Evolutionary conservation across 805 yeast genomes (phyloP).

Genomic region (Wickerhamiella dianesei): DNA sequence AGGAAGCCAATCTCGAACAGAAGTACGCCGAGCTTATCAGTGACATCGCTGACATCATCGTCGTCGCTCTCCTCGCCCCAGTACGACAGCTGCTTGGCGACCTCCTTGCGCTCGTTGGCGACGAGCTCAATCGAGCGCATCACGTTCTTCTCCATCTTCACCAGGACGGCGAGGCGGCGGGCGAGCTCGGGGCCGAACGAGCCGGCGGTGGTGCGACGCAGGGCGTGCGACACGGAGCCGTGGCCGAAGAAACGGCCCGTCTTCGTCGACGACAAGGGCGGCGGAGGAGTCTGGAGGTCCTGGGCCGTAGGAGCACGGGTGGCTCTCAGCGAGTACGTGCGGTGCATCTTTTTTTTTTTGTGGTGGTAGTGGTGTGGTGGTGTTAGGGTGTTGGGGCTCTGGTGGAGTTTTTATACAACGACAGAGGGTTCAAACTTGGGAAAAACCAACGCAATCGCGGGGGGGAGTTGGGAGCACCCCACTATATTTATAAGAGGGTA

Average conservation of each 20-base stretch:
- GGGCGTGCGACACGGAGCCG: constrained; percentile 35
- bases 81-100: constrained; percentile 88
- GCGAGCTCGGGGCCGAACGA: constrained; percentile 90
- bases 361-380: no score
- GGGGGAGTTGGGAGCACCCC: neutral
- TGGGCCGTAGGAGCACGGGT: constrained; percentile 95
- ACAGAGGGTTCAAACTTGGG: neutral
- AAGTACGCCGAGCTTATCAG: constrained; percentile 93
- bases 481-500: neutral
- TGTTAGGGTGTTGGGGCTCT: neutral
- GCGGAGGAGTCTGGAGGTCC: constrained; percentile 86
- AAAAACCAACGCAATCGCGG: neutral
- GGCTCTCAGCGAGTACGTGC: constrained; percentile 94
- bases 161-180: constrained; percentile 77
- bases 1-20: constrained; percentile 94
- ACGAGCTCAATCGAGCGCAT: constrained; percentile 88
- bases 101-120: constrained; percentile 87
- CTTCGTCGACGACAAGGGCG: constrained; percentile 87
- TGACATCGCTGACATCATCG: constrained; percentile 91
- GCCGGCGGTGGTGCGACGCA: constrained; percentile 76
- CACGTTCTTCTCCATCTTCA: constrained; percentile 92
- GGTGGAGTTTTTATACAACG: constrained; percentile 1
- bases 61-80: constrained; percentile 95
- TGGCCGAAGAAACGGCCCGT: constrained; percentile 76
- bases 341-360: constrained; percentile 73